Evolutionary conservation across 345 rosid genomes (phyloP), one percentile per base, ranked within the genome.

Genomic region (Raphanus sativus): DNA sequence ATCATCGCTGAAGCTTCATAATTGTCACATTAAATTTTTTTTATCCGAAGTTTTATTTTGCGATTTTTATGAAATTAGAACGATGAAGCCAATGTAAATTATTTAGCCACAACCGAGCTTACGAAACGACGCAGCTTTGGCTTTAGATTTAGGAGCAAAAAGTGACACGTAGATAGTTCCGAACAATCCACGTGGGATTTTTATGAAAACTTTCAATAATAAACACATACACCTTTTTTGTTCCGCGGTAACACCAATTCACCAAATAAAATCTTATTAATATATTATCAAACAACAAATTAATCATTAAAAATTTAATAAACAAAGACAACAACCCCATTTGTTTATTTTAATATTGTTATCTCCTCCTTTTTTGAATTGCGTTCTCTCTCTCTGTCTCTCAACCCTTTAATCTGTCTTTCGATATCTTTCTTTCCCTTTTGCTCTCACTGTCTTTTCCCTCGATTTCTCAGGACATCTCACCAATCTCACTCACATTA

Each of bases 381-480:
- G 73, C 77, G 73, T 67, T 67, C 21, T 21, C 21, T n/a, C n/a
- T 65, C 12, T 58, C 58, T 50, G 74, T 68, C 75, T 67, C 78
- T 73, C 34, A 26, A 5, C 65, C 74, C 75, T 68, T 68, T 73
- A 4, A 71, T 65, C 81, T 40, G 52, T 65, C 76, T 70, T 24
- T 8, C 70, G 25, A 40, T 70, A 50, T 45, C 15, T 45, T 15
- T 65, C 76, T 70, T 40, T 8, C 70, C 42, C 17, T 71, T 8
- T 28, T 42, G 40, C 74, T 65, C 50, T 64, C 71, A 38, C 62
- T 36, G 70, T 67, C 13, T 77, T n/a, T 71, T 54, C 72, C 63
- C 62, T 73, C 77, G 74, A 62, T 62, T 79, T 79, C 71, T 74
- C 75, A 21, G 11, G 54, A 21, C 65, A 62, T 45, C 50, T 54